Evolutionary conservation across 139 green algal genomes (phyloP).

Genomic region (Chlorella sp.): DNA sequence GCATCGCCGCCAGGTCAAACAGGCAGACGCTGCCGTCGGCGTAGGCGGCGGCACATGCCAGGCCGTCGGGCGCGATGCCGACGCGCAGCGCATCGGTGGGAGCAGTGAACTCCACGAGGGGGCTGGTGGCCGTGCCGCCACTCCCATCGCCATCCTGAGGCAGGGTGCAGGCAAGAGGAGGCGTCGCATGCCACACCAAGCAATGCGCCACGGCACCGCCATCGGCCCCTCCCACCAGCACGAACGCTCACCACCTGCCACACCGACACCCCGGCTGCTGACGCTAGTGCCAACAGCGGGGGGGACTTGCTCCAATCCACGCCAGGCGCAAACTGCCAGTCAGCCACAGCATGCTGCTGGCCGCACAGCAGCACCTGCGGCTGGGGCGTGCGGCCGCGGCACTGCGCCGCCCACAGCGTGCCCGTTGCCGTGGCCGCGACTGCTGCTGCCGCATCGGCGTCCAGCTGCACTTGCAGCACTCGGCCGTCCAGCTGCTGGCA

Average conservation of each 20-base stretch:
- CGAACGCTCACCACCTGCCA: slow-evolving; percentile 15
- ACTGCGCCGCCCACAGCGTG: slow-evolving; percentile 1
- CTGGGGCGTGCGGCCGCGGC: background rate
- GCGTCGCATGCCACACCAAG: background rate
- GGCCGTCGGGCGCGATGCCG: slow-evolving; percentile 1
- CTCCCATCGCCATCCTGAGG: background rate
- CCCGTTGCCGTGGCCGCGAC: background rate
- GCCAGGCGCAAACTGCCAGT: background rate
- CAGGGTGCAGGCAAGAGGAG: background rate
- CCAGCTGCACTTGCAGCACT: background rate
- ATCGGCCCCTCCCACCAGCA: background rate
- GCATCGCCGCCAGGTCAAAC: background rate
- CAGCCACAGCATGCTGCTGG: background rate
- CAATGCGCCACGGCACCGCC: background rate
- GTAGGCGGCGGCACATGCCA: slow-evolving; percentile 1
- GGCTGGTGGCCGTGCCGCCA: background rate
- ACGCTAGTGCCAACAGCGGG: background rate
- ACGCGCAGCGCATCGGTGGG: background rate
- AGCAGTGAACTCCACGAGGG: slow-evolving; percentile 15
- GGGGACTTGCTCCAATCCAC: background rate
- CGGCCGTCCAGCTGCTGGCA: slow-evolving; percentile 12
- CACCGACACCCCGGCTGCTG: background rate
- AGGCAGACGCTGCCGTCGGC: slow-evolving; percentile 4
- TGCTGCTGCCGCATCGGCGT: background rate
- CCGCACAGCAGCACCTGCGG: slow-evolving; percentile 9